Conservation (phyloP, 2,329 filamentous ascomycete species). For the Zymoseptoria brevis region DNA sequence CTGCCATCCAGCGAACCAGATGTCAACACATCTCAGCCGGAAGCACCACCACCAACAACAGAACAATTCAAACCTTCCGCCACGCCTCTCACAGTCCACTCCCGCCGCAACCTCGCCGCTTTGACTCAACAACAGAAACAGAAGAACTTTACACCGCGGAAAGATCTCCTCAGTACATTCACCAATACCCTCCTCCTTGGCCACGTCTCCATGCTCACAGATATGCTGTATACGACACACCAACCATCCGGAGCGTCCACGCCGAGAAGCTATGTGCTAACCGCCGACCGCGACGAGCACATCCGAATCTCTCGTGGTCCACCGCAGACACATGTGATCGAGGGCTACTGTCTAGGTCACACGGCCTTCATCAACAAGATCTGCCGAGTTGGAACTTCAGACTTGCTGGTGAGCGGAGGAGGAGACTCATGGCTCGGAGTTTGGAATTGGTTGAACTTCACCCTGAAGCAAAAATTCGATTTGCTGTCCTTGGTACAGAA, state of each 20-base stretch:
- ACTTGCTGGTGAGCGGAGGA: conserved; percentile 74
- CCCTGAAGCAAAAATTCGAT: conserved; percentile 47
- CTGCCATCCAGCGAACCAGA: conserved; percentile 34
- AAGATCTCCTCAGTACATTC: conserved; percentile 48
- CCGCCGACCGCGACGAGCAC: conserved; percentile 68
- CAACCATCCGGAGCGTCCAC: conserved; percentile 34
- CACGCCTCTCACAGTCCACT: conserved; percentile 53
- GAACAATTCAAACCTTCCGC: conserved; percentile 44
- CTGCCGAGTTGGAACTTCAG: conserved; percentile 51
- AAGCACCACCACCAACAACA: background rate
- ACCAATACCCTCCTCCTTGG: conserved; percentile 74
- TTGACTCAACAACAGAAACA: conserved; percentile 49
- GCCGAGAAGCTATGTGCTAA: conserved; percentile 54
- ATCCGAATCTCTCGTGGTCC: conserved; percentile 77
- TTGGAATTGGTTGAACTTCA: conserved; percentile 68
- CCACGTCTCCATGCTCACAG: conserved; percentile 91
- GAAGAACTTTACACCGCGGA: conserved; percentile 36
- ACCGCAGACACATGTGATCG: conserved; percentile 80
- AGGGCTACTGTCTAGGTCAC: conserved; percentile 83
- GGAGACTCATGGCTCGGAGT: conserved; percentile 71
- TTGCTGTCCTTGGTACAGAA: conserved; percentile 28
- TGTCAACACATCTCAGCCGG: conserved; percentile 19
- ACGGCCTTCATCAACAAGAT: conserved; percentile 74
- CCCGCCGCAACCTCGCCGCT: conserved; percentile 50
- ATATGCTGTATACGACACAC: conserved; percentile 52